phyloP scores from a whole-genome alignment of 1,284 basidiomycete genomes.

The Moesziomyces globuligerus region DNA sequence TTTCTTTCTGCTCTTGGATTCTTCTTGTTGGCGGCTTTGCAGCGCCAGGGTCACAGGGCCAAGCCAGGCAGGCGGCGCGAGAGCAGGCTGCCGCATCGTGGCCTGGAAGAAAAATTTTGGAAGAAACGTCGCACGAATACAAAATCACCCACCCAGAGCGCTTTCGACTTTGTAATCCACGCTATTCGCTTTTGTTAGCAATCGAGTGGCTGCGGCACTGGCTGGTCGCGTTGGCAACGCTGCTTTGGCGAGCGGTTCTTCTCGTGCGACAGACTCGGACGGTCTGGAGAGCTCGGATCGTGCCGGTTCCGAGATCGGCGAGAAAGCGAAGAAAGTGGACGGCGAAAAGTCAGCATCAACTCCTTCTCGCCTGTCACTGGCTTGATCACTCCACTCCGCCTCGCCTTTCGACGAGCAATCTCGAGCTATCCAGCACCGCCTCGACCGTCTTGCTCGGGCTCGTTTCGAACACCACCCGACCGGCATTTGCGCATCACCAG shows the following conservation, averaged over 20 bases:
- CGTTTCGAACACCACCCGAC: not conserved
- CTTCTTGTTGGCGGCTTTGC: conserved; percentile 4
- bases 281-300: too few relatives aligned
- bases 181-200: not conserved
- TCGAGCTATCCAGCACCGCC: too few relatives aligned
- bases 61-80: not conserved
- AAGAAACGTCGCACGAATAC: conserved; percentile 19
- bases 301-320: not conserved
- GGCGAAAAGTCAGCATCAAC: too few relatives aligned
- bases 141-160: not conserved
- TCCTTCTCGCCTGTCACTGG: too few relatives aligned
- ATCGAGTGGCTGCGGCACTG: conserved; percentile 43
- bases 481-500: conserved; percentile 1
- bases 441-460: too few relatives aligned
- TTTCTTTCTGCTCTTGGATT: conserved; percentile 9
- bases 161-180: not conserved
- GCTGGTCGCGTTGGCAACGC: not conserved
- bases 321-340: not conserved
- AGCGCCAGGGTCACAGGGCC: not conserved
- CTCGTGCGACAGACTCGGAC: not conserved
- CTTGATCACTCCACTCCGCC: not conserved
- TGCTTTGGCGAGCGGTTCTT: not conserved
- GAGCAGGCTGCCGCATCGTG: conserved; percentile 7
- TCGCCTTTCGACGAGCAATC: too few relatives aligned
- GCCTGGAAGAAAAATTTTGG: conserved; percentile 38